Conservation (phyloP, 768 basidiomycete species). For the Termitomyces sp. region DNA sequence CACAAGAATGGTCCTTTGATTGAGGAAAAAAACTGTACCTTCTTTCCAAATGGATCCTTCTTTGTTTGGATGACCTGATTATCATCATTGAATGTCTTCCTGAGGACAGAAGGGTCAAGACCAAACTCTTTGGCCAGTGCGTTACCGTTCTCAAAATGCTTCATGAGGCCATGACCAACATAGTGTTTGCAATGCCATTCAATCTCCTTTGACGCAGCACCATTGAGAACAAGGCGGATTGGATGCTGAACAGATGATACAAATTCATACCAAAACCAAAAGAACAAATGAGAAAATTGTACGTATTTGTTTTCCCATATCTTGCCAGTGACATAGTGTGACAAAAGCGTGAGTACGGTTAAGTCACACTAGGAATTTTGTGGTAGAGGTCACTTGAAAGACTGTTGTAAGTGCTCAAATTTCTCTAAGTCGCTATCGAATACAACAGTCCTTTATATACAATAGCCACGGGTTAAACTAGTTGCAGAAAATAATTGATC, state of each 20-base stretch:
- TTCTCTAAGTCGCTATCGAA: too few species aligned
- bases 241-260: slow-evolving; percentile 54
- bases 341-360: too few species aligned
- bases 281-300: slow-evolving; percentile 4
- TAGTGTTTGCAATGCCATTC: slow-evolving; percentile 99
- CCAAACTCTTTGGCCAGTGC: slow-evolving; percentile 94
- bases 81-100: slow-evolving; percentile 92
- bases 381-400: too few species aligned
- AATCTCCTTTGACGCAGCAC: slow-evolving; percentile 85
- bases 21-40: slow-evolving; percentile 37
- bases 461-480: too few species aligned
- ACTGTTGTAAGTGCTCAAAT: too few species aligned
- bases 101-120: slow-evolving; percentile 67
- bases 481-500: too few species aligned
- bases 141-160: slow-evolving; percentile 82
- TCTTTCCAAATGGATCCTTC: slow-evolving; percentile 98
- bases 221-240: slow-evolving; percentile 89
- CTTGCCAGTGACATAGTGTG: slow-evolving; percentile 69
- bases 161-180: slow-evolving; percentile 95
- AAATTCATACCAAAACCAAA: not conserved
- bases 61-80: slow-evolving; percentile 71
- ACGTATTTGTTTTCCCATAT: slow-evolving; percentile 97
- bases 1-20: slow-evolving; percentile 42
- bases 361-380: too few species aligned
- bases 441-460: too few species aligned